These are phyloP conservation scores for Ganoderma resinaceum DNA, from an alignment of 1,284 basidiomycete genomes.

Conservation along the genomic window DNA sequence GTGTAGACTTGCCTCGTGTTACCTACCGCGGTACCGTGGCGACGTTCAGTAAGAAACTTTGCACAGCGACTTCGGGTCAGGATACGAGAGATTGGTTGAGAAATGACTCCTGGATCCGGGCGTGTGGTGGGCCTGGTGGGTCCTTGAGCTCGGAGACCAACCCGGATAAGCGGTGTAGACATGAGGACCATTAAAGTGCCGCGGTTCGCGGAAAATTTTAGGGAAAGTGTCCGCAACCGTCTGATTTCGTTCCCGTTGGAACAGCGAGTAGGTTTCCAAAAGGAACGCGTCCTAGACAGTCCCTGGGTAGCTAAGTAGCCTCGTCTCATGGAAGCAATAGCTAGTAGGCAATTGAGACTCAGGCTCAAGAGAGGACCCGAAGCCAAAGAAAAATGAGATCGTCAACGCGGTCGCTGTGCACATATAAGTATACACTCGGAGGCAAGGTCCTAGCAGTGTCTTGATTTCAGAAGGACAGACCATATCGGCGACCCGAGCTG, in stretches of 20 bases:
- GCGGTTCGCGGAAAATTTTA: background rate
- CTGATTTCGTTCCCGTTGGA: conserved; percentile 1
- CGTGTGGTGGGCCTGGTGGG: no score
- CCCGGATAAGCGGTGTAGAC: background rate
- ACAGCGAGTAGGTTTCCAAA: background rate
- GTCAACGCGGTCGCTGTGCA: no score
- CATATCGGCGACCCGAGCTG: no score
- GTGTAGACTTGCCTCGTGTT: background rate
- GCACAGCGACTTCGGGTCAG: background rate
- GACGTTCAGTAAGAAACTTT: background rate
- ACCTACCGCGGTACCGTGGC: background rate
- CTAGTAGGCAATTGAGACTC: background rate
- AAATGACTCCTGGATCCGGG: no score
- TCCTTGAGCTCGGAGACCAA: background rate
- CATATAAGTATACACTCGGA: no score
- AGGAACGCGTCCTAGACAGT: background rate
- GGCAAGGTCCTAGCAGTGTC: no score
- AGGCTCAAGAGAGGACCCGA: background rate
- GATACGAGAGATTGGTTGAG: no score
- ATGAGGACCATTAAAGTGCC: background rate
- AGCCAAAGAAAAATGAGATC: background rate
- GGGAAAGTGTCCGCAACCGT: background rate
- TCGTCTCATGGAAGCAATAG: conserved; percentile 3
- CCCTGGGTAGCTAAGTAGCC: background rate
- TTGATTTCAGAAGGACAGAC: no score